Evolutionary conservation across 1,284 basidiomycete species (phyloP), one percentile per base, ranked within the genome.

Genomic region (Tremellales sp.): DNA sequence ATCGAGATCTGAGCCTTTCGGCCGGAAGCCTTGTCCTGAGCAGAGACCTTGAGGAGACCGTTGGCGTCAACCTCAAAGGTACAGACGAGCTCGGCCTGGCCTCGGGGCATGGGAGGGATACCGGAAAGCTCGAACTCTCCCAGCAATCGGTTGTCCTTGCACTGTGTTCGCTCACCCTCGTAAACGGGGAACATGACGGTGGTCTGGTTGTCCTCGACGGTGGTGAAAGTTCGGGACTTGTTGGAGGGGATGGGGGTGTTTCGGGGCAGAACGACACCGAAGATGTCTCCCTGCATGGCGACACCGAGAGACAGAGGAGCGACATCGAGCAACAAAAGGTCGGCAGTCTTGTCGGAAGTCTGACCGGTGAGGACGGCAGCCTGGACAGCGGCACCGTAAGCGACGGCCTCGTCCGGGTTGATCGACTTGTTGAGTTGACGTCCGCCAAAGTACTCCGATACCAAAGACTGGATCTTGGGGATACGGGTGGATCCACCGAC

Each of bases 391-490:
- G 94, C 96, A 81, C 96, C 96, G 78, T 97, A 97, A 35, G 96
- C 94, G 61, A 98, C 94, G 55, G 96, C 96, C 80, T 99, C 96
- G 68, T 98, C 94, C 57, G 96, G 96, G 85, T 98, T 98, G 83
- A 98, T 98, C 75, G 72, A 86, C 81, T 89, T 89, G 82, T 89
- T 89, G 69, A 87, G 89, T 80, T 92, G 88, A 80, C 91, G 90
- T 75, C 93, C 92, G 75, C 91, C 91, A 84, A 97, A 98, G 83
- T 91, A 94, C 80, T 97, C 93, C 52, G 89, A 93, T 45, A 98
- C 90, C 72, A 97, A 87, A 80, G 96, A 93, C 77, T 94, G 86
- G 71, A 97, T 88, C 78, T 90, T 88, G 64, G 94, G 93, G 68
- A 98, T 98, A 86, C 94, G 92, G 54, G 93, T 97, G 42, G 92